Percentiles rank a stretch among this genome's conserved stretches.
Evolutionary conservation across 345 rosid species (phyloP).

Genomic region (thale cress (Arabidopsis thaliana)): DNA sequence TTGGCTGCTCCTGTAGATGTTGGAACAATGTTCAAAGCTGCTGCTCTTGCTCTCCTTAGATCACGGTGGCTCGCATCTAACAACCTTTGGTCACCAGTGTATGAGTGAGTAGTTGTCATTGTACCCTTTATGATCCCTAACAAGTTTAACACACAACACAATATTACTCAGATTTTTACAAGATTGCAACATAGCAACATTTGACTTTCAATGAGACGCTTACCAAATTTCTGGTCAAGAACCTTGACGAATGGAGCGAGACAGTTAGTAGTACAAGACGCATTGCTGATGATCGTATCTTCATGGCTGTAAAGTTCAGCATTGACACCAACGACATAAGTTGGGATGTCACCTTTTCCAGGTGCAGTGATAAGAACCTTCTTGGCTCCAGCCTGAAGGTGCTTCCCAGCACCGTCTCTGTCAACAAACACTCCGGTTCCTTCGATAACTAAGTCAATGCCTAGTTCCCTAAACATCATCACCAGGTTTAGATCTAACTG

Average conservation of each 20-base stretch:
- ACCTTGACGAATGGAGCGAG: constrained; percentile 99
- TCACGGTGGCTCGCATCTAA: constrained; percentile 98
- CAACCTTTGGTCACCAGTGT: constrained; percentile 97
- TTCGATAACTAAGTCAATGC: constrained; percentile 86
- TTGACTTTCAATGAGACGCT: constrained; percentile 12
- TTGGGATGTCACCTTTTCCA: constrained; percentile 97
- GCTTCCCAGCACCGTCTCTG: constrained; percentile 96
- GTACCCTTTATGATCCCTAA: constrained; percentile 98
- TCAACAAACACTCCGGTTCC: constrained; percentile 99
- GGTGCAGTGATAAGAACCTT: constrained; percentile 97
- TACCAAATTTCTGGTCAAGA: constrained; percentile 96
- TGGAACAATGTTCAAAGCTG: constrained; percentile 96
- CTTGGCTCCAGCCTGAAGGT: constrained; percentile 92
- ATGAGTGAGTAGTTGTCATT: constrained; percentile 99
- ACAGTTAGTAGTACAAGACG: constrained; percentile 99
- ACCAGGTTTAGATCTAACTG: neutral
- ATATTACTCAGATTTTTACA: neutral
- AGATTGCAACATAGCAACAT: neutral
- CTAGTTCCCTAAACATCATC: constrained; percentile 67
- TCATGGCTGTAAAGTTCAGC: constrained; percentile 72
- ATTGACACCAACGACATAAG: constrained; percentile 94
- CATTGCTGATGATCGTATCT: constrained; percentile 93
- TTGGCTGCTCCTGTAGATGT: constrained; percentile 99
- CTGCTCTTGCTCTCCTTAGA: constrained; percentile 96
- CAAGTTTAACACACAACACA: constrained; percentile 29